phyloP scores from a whole-genome alignment of 176 grass and related monocot species.

The Avena sativa region DNA sequence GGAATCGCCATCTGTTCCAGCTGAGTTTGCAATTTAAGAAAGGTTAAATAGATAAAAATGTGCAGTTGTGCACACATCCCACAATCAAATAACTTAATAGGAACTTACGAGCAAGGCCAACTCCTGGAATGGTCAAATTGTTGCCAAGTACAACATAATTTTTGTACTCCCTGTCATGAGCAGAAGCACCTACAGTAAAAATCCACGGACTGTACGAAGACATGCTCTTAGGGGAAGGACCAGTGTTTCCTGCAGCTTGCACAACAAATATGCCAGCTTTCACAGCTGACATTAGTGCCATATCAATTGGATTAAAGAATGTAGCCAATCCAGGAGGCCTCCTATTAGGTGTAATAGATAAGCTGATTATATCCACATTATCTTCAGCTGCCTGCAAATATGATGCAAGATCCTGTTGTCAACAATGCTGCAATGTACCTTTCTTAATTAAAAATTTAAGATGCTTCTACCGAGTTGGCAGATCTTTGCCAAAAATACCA shows the following conservation, averaged over 20 bases:
- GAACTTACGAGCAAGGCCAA: constrained; percentile 94
- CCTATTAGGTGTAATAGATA: constrained; percentile 98
- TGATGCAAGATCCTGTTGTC: constrained; percentile 4
- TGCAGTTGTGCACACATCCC: constrained; percentile 8
- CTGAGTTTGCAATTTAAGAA: constrained; percentile 55
- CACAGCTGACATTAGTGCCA: constrained; percentile 85
- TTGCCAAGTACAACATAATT: constrained; percentile 90
- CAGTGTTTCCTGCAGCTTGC: constrained; percentile 97
- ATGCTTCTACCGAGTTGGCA: neutral
- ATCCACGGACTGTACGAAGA: constrained; percentile 98
- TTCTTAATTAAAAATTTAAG: neutral
- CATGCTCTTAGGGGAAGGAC: constrained; percentile 89
- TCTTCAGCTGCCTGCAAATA: constrained; percentile 92
- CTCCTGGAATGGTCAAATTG: constrained; percentile 87
- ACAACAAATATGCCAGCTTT: constrained; percentile 97
- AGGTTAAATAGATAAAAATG: constrained; percentile 15
- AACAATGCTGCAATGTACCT: constrained; percentile 16
- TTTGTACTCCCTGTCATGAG: constrained; percentile 91
- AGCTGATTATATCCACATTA: constrained; percentile 91
- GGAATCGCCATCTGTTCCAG: constrained; percentile 84
- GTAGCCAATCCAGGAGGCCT: constrained; percentile 85
- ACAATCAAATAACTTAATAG: constrained; percentile 18
- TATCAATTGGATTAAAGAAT: constrained; percentile 99
- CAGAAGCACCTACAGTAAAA: constrained; percentile 94
- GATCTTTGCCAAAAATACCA: neutral